Conservation (phyloP, 768 basidiomycete species). For the Candolleomyces aberdarensis region DNA sequence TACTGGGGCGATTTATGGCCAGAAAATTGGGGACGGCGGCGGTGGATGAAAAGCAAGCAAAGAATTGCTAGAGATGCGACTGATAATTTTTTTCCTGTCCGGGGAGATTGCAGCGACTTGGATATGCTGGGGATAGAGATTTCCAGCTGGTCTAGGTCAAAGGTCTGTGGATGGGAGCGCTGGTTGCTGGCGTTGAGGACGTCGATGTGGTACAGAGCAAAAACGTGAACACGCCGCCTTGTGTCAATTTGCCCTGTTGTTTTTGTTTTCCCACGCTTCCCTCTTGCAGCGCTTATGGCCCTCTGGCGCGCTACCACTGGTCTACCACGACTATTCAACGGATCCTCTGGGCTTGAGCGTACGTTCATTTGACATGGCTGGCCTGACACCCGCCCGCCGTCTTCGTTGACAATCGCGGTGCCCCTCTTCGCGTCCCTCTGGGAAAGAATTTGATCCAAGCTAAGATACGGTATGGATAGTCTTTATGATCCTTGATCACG, state of each 20-base stretch:
- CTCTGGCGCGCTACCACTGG: neutral
- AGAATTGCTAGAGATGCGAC: neutral
- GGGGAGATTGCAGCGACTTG: neutral
- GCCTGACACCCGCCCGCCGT: no score
- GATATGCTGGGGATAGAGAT: neutral
- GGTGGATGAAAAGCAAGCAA: neutral
- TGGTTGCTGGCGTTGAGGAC: neutral
- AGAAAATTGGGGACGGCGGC: no score
- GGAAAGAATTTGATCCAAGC: no score
- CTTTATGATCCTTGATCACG: no score
- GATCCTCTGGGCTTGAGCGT: no score
- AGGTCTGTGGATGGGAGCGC: neutral
- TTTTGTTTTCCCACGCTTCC: neutral
- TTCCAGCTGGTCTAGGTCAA: slow-evolving; percentile 1
- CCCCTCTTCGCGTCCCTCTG: no score
- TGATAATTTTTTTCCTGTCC: neutral
- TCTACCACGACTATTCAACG: neutral
- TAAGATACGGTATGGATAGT: no score
- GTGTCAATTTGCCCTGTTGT: neutral
- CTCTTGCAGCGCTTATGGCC: neutral
- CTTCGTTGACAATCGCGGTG: no score
- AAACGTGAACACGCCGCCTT: neutral
- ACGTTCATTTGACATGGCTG: no score
- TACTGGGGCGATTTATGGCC: neutral
- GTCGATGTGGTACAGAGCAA: neutral